Conservation (phyloP, 441 rosid genomes). For the Jatropha multifida region DNA sequence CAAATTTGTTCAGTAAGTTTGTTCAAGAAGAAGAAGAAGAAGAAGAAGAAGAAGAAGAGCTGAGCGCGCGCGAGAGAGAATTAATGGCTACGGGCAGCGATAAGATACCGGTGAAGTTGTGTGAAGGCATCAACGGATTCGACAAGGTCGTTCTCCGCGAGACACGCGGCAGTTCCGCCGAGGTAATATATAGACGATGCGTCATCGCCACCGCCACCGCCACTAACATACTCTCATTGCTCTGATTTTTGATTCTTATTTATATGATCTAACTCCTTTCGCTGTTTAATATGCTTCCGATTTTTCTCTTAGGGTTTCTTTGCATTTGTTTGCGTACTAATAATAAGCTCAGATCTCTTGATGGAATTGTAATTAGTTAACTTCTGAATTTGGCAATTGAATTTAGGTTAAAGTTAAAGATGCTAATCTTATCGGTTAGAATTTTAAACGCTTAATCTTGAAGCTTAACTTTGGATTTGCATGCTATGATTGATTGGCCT, state of each 20-base stretch:
- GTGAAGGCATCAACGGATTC: conserved; percentile 64
- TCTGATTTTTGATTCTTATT: background rate
- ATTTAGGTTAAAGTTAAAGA: background rate
- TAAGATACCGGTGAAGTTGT: conserved; percentile 37
- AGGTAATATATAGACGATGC: conserved; percentile 40
- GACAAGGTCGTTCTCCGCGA: conserved; percentile 70
- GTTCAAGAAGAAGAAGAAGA: background rate
- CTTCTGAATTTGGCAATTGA: background rate
- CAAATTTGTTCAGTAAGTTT: background rate
- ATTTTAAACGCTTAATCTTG: background rate
- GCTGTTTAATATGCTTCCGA: background rate
- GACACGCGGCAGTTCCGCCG: conserved; percentile 61
- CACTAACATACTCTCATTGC: background rate
- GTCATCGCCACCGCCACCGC: background rate
- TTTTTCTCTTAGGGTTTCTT: background rate
- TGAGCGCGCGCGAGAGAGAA: background rate
- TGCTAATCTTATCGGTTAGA: background rate
- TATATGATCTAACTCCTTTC: conserved; percentile 8
- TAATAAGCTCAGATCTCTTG: background rate
- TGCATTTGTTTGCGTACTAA: background rate
- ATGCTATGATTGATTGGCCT: background rate
- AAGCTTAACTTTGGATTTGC: background rate
- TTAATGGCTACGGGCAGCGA: conserved; percentile 39
- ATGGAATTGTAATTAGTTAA: background rate
- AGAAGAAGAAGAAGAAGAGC: background rate